A percentile compares a stretch with the other conserved stretches of the same genome.
phyloP scores from a whole-genome alignment of 1,284 basidiomycete genomes.

The Quambalaria eucalypti region DNA sequence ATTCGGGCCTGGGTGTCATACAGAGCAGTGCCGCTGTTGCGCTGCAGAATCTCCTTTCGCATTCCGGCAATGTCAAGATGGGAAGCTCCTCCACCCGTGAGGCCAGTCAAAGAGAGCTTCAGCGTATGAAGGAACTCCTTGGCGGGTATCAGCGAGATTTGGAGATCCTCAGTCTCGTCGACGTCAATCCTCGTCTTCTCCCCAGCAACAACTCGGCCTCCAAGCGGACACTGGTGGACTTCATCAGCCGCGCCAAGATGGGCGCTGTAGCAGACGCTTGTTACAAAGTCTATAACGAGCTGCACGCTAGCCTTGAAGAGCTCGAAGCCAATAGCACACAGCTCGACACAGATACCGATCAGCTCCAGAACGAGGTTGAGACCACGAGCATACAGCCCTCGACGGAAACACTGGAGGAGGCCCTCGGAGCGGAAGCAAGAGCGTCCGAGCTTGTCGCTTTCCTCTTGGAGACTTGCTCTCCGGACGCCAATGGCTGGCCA shows the following conservation, averaged over 20 bases:
- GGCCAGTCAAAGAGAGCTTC: conserved; percentile 25
- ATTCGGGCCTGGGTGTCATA: conserved; percentile 22
- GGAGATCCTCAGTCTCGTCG: conserved; percentile 27
- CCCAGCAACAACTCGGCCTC: conserved; percentile 5
- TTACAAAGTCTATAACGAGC: conserved; percentile 16
- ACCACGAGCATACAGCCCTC: conserved; percentile 23
- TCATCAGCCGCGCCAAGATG: conserved; percentile 31
- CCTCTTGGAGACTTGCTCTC: conserved; percentile 23
- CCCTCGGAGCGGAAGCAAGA: conserved; percentile 15
- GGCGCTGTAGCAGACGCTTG: conserved; percentile 32
- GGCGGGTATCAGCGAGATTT: conserved; percentile 35
- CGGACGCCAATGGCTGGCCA: conserved; percentile 34
- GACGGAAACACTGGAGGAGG: conserved; percentile 26
- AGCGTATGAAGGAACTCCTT: conserved; percentile 32
- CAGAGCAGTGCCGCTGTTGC: conserved; percentile 33
- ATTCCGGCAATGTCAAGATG: conserved; percentile 29
- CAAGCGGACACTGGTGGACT: conserved; percentile 30
- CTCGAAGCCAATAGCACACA: conserved; percentile 17
- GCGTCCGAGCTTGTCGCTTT: conserved; percentile 15
- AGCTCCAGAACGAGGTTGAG: conserved; percentile 25
- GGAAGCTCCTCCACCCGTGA: conserved; percentile 21
- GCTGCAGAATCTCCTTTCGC: conserved; percentile 32
- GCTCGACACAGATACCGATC: conserved; percentile 22
- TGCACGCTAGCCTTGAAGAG: conserved; percentile 18
- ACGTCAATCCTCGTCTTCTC: conserved; percentile 30